phyloP scores from a whole-genome alignment of 495 filamentous ascomycete species.

The Lindgomyces ingoldianus region DNA sequence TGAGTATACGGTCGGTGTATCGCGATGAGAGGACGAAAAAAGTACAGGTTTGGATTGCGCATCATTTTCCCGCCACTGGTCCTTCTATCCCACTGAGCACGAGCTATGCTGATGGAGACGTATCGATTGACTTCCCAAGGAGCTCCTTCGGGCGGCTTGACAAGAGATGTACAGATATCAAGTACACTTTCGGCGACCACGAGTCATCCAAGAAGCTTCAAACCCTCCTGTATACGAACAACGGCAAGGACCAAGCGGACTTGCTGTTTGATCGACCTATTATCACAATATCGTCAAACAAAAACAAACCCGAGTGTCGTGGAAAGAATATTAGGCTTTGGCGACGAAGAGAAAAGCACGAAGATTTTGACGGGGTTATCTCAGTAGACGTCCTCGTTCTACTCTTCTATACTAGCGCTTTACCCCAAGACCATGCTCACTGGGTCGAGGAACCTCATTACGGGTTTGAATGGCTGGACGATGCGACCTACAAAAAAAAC shows the following conservation, averaged over 20 bases:
- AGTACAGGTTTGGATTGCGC: constrained; percentile 21
- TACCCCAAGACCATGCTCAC: constrained; percentile 18
- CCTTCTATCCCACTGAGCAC: constrained; percentile 27
- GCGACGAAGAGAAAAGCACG: constrained; percentile 9
- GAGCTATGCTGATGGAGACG: constrained; percentile 16
- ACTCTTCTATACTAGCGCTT: constrained; percentile 24
- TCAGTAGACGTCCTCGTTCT: constrained; percentile 20
- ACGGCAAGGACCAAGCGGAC: constrained; percentile 19
- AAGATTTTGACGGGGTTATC: constrained; percentile 1
- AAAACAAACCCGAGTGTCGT: constrained; percentile 26
- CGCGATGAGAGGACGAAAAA: constrained; percentile 9
- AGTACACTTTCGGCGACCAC: constrained; percentile 18
- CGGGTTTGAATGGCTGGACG: constrained; percentile 26
- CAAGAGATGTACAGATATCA: constrained; percentile 27
- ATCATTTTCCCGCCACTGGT: constrained; percentile 27
- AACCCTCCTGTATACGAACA: constrained; percentile 28
- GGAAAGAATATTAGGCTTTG: constrained; percentile 25
- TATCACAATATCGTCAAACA: constrained; percentile 8
- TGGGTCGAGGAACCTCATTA: constrained; percentile 32
- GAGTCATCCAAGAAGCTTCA: constrained; percentile 8
- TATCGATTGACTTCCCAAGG: constrained; percentile 27
- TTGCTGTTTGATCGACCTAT: constrained; percentile 21
- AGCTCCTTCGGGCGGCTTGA: constrained; percentile 21
- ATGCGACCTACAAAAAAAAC: constrained; percentile 14
- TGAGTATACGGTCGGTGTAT: constrained; percentile 18